A percentile compares a stretch with the other conserved stretches of the same genome.
Conservation (phyloP, 2,329 filamentous ascomycete genomes). For the Colletotrichum agaves region DNA sequence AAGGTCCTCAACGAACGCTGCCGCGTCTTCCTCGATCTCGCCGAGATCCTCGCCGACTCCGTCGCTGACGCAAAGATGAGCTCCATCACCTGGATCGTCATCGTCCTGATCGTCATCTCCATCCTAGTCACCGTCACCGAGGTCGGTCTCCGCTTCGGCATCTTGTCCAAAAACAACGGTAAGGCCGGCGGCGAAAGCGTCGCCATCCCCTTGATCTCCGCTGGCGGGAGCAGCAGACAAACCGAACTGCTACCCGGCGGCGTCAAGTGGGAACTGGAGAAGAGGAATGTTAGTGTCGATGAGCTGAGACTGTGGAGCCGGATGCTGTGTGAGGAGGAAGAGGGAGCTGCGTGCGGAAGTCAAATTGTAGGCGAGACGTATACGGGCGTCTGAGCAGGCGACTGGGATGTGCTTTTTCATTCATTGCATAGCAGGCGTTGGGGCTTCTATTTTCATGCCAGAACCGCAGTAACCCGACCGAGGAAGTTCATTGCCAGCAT, state of each 20-base stretch:
- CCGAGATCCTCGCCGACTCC: slow-evolving; percentile 91
- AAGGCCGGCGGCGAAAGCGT: slow-evolving; percentile 11
- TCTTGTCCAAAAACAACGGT: slow-evolving; percentile 62
- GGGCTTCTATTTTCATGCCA: not conserved
- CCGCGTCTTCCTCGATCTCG: slow-evolving; percentile 93
- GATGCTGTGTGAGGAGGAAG: slow-evolving; percentile 40
- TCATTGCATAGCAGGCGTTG: slow-evolving; percentile 34
- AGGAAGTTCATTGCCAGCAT: no score
- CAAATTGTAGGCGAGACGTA: slow-evolving; percentile 36
- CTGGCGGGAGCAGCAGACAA: not conserved
- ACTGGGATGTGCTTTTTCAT: not conserved
- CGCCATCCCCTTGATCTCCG: slow-evolving; percentile 20
- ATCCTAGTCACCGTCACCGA: slow-evolving; percentile 93
- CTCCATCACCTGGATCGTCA: slow-evolving; percentile 97
- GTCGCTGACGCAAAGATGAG: slow-evolving; percentile 97
- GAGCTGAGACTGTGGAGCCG: slow-evolving; percentile 41
- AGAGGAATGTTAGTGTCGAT: slow-evolving; percentile 36
- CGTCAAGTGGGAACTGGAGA: slow-evolving; percentile 36
- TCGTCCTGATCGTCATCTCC: slow-evolving; percentile 88
- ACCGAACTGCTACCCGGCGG: slow-evolving; percentile 11
- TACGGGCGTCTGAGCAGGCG: slow-evolving; percentile 26
- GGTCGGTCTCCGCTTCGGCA: slow-evolving; percentile 85
- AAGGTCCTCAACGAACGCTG: slow-evolving; percentile 98
- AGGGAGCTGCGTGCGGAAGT: slow-evolving; percentile 34
- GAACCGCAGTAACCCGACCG: no score